Conservation (phyloP, 805 yeast genomes). For the Candida sithepensis region DNA sequence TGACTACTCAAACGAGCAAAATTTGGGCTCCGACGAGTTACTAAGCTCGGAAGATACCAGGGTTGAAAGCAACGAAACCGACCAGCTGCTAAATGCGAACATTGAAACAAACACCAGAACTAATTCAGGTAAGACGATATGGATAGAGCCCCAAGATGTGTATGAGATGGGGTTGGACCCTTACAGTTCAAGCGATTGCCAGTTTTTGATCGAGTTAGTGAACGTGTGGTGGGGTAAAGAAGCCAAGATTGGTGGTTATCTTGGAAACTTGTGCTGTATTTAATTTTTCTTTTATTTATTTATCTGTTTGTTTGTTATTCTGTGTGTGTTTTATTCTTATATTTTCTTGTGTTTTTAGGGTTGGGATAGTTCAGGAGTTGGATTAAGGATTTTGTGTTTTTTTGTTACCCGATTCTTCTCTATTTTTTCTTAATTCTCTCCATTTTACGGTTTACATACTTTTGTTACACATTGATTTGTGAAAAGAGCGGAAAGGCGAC, state of each 20-base stretch:
- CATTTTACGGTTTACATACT: no score
- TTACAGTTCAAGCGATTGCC: slow-evolving; percentile 40
- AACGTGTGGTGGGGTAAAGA: slow-evolving; percentile 45
- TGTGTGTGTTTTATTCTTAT: neutral
- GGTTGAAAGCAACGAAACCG: slow-evolving; percentile 11
- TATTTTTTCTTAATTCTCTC: neutral
- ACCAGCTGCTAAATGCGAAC: slow-evolving; percentile 2
- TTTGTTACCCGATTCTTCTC: neutral
- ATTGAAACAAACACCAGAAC: neutral
- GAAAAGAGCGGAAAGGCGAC: neutral
- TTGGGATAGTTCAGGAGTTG: neutral
- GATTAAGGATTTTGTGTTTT: neutral
- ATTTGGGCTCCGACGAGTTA: slow-evolving; percentile 1
- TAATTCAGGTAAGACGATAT: slow-evolving; percentile 7
- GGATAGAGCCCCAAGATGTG: slow-evolving; percentile 43
- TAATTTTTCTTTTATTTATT: slow-evolving; percentile 1
- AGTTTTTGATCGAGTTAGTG: slow-evolving; percentile 41
- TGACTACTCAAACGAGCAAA: slow-evolving; percentile 14
- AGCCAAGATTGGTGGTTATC: slow-evolving; percentile 37
- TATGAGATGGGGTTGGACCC: slow-evolving; percentile 61
- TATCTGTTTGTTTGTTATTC: neutral
- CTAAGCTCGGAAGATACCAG: slow-evolving; percentile 5
- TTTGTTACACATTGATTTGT: no score
- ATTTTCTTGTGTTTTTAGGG: no score
- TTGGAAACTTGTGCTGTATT: slow-evolving; percentile 34